Percentiles rank a stretch among this genome's conserved stretches.
These are phyloP conservation scores for Pugionium dolabratum DNA, from an alignment of 345 rosid species.

Conservation along the genomic window DNA sequence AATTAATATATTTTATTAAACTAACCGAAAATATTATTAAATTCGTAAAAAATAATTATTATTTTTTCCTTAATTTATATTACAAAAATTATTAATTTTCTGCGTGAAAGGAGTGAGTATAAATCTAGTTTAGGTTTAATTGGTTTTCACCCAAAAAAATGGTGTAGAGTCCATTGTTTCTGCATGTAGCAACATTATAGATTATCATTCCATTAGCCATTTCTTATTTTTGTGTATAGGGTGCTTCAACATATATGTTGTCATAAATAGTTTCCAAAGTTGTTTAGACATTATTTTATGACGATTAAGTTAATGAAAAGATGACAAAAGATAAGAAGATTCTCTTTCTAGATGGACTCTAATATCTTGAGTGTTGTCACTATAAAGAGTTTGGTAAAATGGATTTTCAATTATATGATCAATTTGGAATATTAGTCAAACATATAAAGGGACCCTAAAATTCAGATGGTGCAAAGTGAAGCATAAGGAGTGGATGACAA, in stretches of 20 bases:
- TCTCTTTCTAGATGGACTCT: conserved; percentile 34
- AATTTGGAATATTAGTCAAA: conserved; percentile 38
- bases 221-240: conserved; percentile 3
- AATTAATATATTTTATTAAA: no score
- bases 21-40: no score
- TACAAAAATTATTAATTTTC: no score
- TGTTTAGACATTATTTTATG: conserved; percentile 24
- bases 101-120: no score
- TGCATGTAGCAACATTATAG: no score
- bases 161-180: no score
- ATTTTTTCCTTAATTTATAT: no score
- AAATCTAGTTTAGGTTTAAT: no score
- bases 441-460: conserved; percentile 37
- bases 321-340: conserved; percentile 39
- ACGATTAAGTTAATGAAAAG: conserved; percentile 36
- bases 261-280: conserved; percentile 23
- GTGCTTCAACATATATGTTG: conserved; percentile 32
- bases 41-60: no score
- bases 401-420: conserved; percentile 36
- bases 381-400: conserved; percentile 38
- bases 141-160: no score
- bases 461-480: conserved; percentile 35
- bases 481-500: conserved; percentile 33
- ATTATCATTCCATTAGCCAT: not conserved
- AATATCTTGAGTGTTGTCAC: conserved; percentile 35